These are phyloP conservation scores for Pterocarpus santalinus DNA, from an alignment of 306 rosid genomes.

Conservation along the genomic window DNA sequence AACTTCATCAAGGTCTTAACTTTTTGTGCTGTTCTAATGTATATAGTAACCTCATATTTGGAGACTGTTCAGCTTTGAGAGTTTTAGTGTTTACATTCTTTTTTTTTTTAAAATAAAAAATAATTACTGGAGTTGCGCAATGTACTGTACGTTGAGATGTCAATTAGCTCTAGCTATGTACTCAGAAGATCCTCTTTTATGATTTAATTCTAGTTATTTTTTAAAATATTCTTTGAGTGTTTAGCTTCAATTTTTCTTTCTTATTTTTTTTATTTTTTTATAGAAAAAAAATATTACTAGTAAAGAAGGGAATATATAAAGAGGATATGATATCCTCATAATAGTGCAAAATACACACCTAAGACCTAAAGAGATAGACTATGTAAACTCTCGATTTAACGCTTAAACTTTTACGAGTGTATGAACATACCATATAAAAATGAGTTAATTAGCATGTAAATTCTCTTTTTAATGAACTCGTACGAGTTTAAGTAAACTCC, in stretches of 20 bases:
- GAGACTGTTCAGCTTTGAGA: slow-evolving; percentile 1
- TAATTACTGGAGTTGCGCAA: neutral
- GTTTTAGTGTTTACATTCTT: slow-evolving; percentile 1
- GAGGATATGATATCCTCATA: too few relatives aligned
- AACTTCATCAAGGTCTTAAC: neutral
- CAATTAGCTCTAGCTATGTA: neutral
- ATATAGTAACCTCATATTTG: neutral
- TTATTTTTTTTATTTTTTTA: neutral
- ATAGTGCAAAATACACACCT: too few relatives aligned
- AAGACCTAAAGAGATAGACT: too few relatives aligned
- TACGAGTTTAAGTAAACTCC: too few relatives aligned
- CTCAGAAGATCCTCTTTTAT: neutral
- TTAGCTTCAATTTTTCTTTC: neutral
- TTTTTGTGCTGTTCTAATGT: neutral
- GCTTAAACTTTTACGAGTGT: too few relatives aligned
- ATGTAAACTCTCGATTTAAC: too few relatives aligned
- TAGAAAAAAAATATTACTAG: too few relatives aligned
- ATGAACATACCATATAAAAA: too few relatives aligned
- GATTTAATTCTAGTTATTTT: neutral
- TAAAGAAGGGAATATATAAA: too few relatives aligned
- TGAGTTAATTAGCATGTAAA: too few relatives aligned
- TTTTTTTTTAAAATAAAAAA: too few relatives aligned
- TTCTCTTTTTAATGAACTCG: too few relatives aligned
- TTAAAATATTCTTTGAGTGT: neutral
- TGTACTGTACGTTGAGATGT: neutral